Conservation (phyloP, 805 yeast genomes). For the Blastobotrys mokoenaii region DNA sequence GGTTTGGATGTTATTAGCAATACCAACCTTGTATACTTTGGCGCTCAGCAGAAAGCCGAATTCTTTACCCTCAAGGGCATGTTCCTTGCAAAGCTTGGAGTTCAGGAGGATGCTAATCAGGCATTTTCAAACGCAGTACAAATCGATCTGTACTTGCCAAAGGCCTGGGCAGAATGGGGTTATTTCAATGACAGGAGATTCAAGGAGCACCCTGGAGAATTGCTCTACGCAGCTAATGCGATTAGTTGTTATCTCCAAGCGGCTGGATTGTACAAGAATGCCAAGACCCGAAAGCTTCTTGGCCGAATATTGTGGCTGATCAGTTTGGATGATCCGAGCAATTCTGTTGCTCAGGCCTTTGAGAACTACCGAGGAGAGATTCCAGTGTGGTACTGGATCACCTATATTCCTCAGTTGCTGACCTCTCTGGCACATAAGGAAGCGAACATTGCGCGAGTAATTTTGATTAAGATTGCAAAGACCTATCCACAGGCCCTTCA, state of each 20-base stretch:
- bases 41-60: conserved; percentile 96
- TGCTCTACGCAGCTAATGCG: conserved; percentile 84
- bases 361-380: conserved; percentile 91
- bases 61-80: conserved; percentile 96
- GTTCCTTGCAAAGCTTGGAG: conserved; percentile 87
- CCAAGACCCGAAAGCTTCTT: conserved; percentile 77
- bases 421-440: conserved; percentile 87
- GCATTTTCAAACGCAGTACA: conserved; percentile 98
- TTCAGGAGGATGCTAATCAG: conserved; percentile 91
- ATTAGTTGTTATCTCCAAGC: conserved; percentile 95
- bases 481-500: conserved; percentile 96
- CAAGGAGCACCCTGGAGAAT: conserved; percentile 73
- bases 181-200: conserved; percentile 82
- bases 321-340: conserved; percentile 78
- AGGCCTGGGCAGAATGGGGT: conserved; percentile 99
- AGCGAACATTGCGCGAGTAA: conserved; percentile 80
- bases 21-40: conserved; percentile 91
- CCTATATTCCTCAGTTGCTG: conserved; percentile 88
- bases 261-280: conserved; percentile 89
- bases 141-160: conserved; percentile 84
- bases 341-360: conserved; percentile 77
- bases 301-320: conserved; percentile 92
- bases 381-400: conserved; percentile 99
- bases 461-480: conserved; percentile 86
- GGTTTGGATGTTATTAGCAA: conserved; percentile 96